Evolutionary conservation across 2,329 filamentous ascomycete species (phyloP), one percentile per base, ranked within the genome.

Genomic region (Penicillium hordei): DNA sequence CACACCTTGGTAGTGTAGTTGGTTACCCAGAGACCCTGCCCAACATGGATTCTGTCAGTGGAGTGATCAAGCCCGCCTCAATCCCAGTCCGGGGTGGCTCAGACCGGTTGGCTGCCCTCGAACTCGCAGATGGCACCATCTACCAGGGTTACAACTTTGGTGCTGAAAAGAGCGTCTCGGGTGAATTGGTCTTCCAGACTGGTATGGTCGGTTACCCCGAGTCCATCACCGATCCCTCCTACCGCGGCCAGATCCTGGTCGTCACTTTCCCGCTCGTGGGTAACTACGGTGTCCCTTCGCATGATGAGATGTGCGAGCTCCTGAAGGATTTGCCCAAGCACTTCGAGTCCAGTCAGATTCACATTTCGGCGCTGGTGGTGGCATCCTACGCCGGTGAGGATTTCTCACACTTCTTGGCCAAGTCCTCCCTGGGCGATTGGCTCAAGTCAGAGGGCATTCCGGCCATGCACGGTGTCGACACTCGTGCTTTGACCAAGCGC

Each of bases 161-260:
- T 78, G 93, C 93, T 63, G 84, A 91, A 72, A 96, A 93, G 84
- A 96, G 91, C 80, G 87, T 95, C 71, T 90, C 93, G 65, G 94
- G 94, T 76, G 94, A 99, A 83, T 83, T 99, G 75, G 94, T 99
- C 79, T 99, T 99, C 82, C 93, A 97, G 84, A 99, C 94, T 58
- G 94, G 94, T 78, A 96, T 97, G 93, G 94, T 97, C 68, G 94
- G 94, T 72, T 99, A 99, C 76, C 93, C 94, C 42, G 94, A 99
- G 82, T 95, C 89, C 48, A 87, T 93, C 83, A 93, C 90, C 70
- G 90, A 93, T 70, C 90, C 90, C 52, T 93, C 90, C 21, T 93
- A 93, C 80, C 89, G 89, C 66, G 90, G 94, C 66, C 93, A 99
- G 80, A 96, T 99, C 68, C 84, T 99, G 68, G 93, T 97, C 77